A percentile compares a stretch with the other conserved stretches of the same genome.
Conservation (phyloP, 192 early-diverging fungal genomes). For the Entomortierella chlamydospora region DNA sequence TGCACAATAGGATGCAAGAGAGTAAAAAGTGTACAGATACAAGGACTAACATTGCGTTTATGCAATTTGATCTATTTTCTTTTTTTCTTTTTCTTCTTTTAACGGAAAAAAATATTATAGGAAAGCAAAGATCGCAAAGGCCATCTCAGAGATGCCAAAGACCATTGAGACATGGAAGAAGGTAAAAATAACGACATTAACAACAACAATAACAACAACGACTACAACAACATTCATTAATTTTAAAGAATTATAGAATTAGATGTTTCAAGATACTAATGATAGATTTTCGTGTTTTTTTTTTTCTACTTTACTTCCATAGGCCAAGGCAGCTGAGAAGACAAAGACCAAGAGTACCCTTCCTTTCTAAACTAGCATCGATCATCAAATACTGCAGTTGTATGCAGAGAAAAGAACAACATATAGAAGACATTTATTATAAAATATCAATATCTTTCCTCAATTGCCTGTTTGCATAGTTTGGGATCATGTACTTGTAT, state of each 20-base stretch:
- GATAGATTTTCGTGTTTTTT: background rate
- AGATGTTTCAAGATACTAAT: no score
- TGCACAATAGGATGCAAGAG: no score
- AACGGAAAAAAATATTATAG: slow-evolving; percentile 6
- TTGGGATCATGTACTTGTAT: no score
- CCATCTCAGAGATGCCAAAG: slow-evolving; percentile 59
- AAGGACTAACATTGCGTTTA: background rate
- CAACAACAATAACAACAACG: no score
- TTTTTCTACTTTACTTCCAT: slow-evolving; percentile 8
- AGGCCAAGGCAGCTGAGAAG: slow-evolving; percentile 52
- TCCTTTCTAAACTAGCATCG: slow-evolving; percentile 29
- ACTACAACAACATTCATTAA: no score
- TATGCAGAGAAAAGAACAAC: background rate
- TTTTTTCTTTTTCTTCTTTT: background rate
- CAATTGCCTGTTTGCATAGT: no score
- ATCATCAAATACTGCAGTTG: background rate
- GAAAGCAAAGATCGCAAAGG: slow-evolving; percentile 57
- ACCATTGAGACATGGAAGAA: slow-evolving; percentile 57
- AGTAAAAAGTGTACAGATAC: no score
- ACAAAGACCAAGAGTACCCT: slow-evolving; percentile 51
- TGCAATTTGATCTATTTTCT: background rate
- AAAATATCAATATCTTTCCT: no score
- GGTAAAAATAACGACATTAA: slow-evolving; percentile 16
- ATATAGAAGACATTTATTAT: no score
- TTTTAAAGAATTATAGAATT: no score